Evolutionary conservation across 2,329 filamentous ascomycete genomes (phyloP), one percentile per base, ranked within the genome.

Genomic region (Paracoccidioides lutzii): DNA sequence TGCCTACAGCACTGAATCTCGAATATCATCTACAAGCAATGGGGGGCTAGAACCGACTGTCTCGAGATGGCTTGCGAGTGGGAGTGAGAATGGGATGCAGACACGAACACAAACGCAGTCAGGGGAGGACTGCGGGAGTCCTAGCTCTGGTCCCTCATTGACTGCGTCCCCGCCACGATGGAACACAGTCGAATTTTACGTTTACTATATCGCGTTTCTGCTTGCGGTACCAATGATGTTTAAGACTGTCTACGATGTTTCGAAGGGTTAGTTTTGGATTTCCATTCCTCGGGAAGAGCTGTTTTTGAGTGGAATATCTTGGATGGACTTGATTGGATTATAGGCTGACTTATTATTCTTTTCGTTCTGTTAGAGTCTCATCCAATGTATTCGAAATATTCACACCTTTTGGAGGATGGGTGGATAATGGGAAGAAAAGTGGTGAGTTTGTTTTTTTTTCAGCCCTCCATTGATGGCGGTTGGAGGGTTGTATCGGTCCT

Each of bases 371-470:
- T 66, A 95, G 90, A 85, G 58, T 84, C 83, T 40, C 86, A 96
- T 67, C 87, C 88, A 4, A 83, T 87, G 62, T 98, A 93, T 67
- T 68, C 78, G 57, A 87, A 84, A 62, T 96, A 84, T 67, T 78
- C 85, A 59, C 75, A 76, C 58, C 75, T 84, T 42, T 79, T 98
- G 14, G 83, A 82, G 2, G 78, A 83, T 7, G 94, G 93, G 62
- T 98, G 93, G 93, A 87, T 98, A 56, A 87, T 86, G 6, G 91
- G 91, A 32, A 86, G 91, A 57, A 88, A 88, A 78, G 88, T 97
- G 59, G 87, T 89, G 77, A 65, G 81, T 69, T 62, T 41, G 37
- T 50, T 12, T 33, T 46, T 22, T 22, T 2, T 22, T n/a, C n/a
- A n/a, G 2, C 22, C 22, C 22, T 22, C 22, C 22, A 22, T 22